These are phyloP conservation scores for Lagenaria siceraria DNA, from an alignment of 306 rosid species.

Conservation along the genomic window DNA sequence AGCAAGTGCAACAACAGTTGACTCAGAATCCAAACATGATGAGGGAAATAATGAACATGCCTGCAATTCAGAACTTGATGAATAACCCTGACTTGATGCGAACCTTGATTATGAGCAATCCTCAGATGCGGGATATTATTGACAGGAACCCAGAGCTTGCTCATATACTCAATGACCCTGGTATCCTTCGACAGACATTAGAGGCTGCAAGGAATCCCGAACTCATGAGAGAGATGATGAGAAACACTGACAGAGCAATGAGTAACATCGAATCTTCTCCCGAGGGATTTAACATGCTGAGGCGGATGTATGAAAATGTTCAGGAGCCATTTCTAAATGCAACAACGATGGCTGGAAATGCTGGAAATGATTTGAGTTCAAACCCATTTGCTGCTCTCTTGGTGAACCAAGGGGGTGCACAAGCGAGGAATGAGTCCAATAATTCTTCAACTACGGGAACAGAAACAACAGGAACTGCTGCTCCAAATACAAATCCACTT, in stretches of 20 bases:
- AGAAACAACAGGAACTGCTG: constrained; percentile 28
- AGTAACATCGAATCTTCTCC: constrained; percentile 61
- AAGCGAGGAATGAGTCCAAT: constrained; percentile 27
- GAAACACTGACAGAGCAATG: constrained; percentile 63
- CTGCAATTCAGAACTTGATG: constrained; percentile 54
- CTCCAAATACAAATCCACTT: constrained; percentile 58
- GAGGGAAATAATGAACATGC: constrained; percentile 59
- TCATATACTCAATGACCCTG: constrained; percentile 50
- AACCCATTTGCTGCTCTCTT: constrained; percentile 56
- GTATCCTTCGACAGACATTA: constrained; percentile 46
- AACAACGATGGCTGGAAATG: constrained; percentile 39
- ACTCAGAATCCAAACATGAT: constrained; percentile 53
- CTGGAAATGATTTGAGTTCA: constrained; percentile 31
- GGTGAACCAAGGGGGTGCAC: constrained; percentile 40
- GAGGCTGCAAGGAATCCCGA: constrained; percentile 65
- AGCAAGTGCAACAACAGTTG: constrained; percentile 53
- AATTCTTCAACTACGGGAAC: constrained; percentile 36
- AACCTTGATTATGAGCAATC: constrained; percentile 45
- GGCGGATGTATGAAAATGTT: constrained; percentile 62
- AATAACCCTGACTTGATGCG: constrained; percentile 52
- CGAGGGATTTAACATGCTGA: constrained; percentile 61
- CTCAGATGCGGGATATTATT: constrained; percentile 50
- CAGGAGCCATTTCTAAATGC: constrained; percentile 62
- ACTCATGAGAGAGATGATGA: constrained; percentile 69
- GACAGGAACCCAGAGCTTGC: constrained; percentile 57